Conservation (phyloP, 371 early-diverging fungal species). For the Blastocladiella emersonii region DNA sequence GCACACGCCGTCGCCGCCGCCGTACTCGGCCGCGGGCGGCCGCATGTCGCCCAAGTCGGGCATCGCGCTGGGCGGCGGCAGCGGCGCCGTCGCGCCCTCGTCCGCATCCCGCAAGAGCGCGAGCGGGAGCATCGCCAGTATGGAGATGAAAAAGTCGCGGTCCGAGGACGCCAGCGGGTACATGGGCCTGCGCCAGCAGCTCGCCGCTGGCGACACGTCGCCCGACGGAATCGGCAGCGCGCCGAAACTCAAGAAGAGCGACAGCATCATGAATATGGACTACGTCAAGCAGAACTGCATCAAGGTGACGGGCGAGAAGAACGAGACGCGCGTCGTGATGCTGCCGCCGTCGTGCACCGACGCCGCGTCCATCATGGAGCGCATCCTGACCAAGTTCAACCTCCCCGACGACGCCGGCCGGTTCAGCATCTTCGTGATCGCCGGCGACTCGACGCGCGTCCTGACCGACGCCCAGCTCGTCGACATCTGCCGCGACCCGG, state of each 20-base stretch:
- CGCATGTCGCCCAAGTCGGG: too few species aligned
- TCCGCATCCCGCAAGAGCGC: too few species aligned
- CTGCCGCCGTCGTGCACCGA: slow-evolving; percentile 31
- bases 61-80: too few species aligned
- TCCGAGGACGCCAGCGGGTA: too few species aligned
- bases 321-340: slow-evolving; percentile 48
- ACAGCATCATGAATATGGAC: slow-evolving; percentile 48
- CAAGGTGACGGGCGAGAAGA: slow-evolving; percentile 51
- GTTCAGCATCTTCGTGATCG: slow-evolving; percentile 25
- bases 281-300: slow-evolving; percentile 50
- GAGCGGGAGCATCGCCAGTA: too few species aligned
- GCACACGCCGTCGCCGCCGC: too few species aligned
- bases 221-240: background rate
- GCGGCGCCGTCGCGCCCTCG: too few species aligned
- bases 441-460: slow-evolving; percentile 21
- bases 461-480: slow-evolving; percentile 53
- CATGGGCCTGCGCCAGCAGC: too few species aligned
- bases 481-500: slow-evolving; percentile 50
- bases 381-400: slow-evolving; percentile 22
- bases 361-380: slow-evolving; percentile 16
- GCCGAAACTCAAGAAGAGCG: slow-evolving; percentile 18
- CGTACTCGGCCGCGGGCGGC: too few species aligned
- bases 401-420: slow-evolving; percentile 20
- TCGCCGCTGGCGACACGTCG: background rate
- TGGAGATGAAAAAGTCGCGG: too few species aligned